phyloP scores from a whole-genome alignment of 441 rosid genomes.

The Eutrema salsugineum region DNA sequence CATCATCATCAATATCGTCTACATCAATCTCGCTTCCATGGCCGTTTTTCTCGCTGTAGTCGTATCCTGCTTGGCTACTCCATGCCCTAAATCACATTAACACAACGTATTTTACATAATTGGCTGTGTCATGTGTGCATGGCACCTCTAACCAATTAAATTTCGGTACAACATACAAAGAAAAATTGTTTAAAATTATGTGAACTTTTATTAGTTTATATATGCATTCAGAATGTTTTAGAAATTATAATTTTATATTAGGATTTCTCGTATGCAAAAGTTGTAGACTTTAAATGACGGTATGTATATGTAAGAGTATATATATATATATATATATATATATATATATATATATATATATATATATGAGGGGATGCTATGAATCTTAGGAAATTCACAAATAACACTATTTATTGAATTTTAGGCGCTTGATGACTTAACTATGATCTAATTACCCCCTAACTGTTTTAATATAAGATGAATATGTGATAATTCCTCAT shows the following conservation, averaged over 20 bases:
- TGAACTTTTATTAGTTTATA: background rate
- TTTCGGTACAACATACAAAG: background rate
- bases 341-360: background rate
- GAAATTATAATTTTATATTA: background rate
- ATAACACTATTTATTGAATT: background rate
- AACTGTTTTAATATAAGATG: background rate
- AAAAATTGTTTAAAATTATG: background rate
- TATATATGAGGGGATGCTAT: background rate
- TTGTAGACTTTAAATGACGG: background rate
- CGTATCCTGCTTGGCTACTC: slow-evolving; percentile 20
- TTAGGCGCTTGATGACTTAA: background rate
- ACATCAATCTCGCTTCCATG: slow-evolving; percentile 14
- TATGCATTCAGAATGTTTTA: background rate
- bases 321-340: background rate
- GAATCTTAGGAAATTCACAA: background rate
- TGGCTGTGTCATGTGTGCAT: slow-evolving; percentile 3
- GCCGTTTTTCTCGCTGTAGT: slow-evolving; percentile 15
- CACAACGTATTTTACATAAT: background rate
- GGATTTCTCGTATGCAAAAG: background rate
- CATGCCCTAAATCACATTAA: slow-evolving; percentile 28
- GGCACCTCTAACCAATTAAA: background rate
- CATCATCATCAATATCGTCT: slow-evolving; percentile 1
- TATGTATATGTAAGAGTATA: background rate
- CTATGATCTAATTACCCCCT: background rate
- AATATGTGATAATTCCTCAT: background rate